These are phyloP conservation scores for Aspergillus campestris DNA, from an alignment of 495 filamentous ascomycete species.

Conservation along the genomic window DNA sequence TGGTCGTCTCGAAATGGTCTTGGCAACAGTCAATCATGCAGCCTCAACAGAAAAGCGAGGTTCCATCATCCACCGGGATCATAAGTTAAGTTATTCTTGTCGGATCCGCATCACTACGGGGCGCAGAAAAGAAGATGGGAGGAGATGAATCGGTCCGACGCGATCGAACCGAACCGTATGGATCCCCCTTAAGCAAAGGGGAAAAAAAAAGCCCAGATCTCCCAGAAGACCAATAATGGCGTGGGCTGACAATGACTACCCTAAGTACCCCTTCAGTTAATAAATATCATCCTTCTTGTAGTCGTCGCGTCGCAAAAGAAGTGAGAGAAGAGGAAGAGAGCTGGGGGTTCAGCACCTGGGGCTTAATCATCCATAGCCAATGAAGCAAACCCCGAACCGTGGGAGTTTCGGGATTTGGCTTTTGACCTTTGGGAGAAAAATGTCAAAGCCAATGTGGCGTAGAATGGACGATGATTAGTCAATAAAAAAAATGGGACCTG, in stretches of 20 bases:
- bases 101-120: slow-evolving; percentile 9
- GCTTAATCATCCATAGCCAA: slow-evolving; percentile 17
- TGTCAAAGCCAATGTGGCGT: slow-evolving; percentile 1
- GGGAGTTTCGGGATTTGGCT: slow-evolving; percentile 13
- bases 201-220: too few relatives aligned
- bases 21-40: slow-evolving; percentile 3
- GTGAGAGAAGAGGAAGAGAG: not conserved
- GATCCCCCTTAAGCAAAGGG: too few relatives aligned
- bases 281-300: too few relatives aligned
- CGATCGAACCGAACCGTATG: too few relatives aligned
- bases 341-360: not conserved
- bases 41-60: slow-evolving; percentile 4
- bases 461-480: slow-evolving; percentile 9
- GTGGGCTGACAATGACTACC: too few relatives aligned
- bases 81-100: slow-evolving; percentile 2
- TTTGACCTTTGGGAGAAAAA: not conserved
- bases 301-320: too few relatives aligned
- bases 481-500: not conserved
- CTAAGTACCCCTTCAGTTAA: too few relatives aligned
- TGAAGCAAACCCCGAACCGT: slow-evolving; percentile 14
- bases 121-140: not conserved
- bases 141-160: too few relatives aligned
- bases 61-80: slow-evolving; percentile 8
- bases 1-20: not conserved
- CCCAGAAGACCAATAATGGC: too few relatives aligned